A percentile compares a stretch with the other conserved stretches of the same genome.
These are phyloP conservation scores for Mycocentrospora acerina DNA, from an alignment of 2,329 filamentous ascomycete genomes.

Conservation along the genomic window DNA sequence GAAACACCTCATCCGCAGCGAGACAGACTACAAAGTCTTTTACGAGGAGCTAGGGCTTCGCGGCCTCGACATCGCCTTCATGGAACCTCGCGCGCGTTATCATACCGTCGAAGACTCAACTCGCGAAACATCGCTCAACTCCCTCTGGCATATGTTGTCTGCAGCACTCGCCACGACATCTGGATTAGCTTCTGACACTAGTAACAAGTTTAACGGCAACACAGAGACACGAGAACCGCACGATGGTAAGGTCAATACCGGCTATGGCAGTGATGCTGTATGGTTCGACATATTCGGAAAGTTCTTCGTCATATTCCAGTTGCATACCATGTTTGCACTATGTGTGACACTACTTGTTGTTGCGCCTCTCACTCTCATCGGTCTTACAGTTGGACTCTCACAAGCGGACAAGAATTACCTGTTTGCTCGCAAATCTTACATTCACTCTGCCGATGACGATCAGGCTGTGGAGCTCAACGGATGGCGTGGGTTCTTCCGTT, in stretches of 20 bases:
- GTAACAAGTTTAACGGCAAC: slow-evolving; percentile 66
- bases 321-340: slow-evolving; percentile 84
- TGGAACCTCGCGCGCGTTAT: slow-evolving; percentile 80
- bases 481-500: slow-evolving; percentile 80
- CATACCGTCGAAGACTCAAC: slow-evolving; percentile 89
- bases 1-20: slow-evolving; percentile 73
- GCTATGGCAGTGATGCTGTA: slow-evolving; percentile 68
- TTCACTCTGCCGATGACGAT: slow-evolving; percentile 61
- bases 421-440: slow-evolving; percentile 67
- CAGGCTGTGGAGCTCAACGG: slow-evolving; percentile 68
- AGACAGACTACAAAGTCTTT: slow-evolving; percentile 89
- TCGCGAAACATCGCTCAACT: slow-evolving; percentile 69
- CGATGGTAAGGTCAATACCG: slow-evolving; percentile 65
- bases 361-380: slow-evolving; percentile 70
- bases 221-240: slow-evolving; percentile 52
- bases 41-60: slow-evolving; percentile 75
- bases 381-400: slow-evolving; percentile 68
- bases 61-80: slow-evolving; percentile 90
- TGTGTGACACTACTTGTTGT: slow-evolving; percentile 81
- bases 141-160: slow-evolving; percentile 94
- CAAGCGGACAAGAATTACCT: slow-evolving; percentile 84
- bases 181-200: slow-evolving; percentile 68
- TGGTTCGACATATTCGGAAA: slow-evolving; percentile 94
- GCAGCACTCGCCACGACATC: slow-evolving; percentile 74
- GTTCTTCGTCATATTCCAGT: slow-evolving; percentile 73